phyloP scores from a whole-genome alignment of 164 flowering plant genomes.

The Brasenia schreberi region DNA sequence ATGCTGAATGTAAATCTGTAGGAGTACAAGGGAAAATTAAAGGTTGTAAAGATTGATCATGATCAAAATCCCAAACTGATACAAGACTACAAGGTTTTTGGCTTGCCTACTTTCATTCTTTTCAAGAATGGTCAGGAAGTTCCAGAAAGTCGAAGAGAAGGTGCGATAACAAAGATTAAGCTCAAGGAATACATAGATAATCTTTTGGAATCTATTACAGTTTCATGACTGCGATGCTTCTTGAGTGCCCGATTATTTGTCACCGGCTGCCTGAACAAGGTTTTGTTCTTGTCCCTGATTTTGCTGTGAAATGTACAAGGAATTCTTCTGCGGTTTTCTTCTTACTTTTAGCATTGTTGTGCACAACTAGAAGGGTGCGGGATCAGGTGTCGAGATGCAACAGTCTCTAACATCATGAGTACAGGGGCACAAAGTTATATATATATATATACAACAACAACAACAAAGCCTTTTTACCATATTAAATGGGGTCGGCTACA shows the following conservation, averaged over 20 bases:
- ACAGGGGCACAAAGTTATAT: too few species aligned
- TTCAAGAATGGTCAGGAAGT: constrained; percentile 75
- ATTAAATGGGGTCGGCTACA: too few species aligned
- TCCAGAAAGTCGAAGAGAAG: constrained; percentile 69
- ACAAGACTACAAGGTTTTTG: constrained; percentile 70
- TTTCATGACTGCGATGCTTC: background rate
- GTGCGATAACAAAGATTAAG: constrained; percentile 69
- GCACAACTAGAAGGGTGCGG: too few species aligned
- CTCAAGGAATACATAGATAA: constrained; percentile 57
- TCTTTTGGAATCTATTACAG: constrained; percentile 27
- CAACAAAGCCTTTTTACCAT: too few species aligned
- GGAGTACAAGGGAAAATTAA: constrained; percentile 61
- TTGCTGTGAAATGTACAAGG: background rate
- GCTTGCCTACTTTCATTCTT: constrained; percentile 62
- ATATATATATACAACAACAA: too few species aligned
- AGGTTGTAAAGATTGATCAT: constrained; percentile 68
- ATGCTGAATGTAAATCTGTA: constrained; percentile 7
- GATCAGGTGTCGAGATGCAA: too few species aligned
- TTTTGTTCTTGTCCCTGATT: background rate
- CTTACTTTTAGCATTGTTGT: too few species aligned
- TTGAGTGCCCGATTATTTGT: background rate
- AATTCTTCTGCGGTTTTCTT: too few species aligned
- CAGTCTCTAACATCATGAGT: too few species aligned
- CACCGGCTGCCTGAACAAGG: background rate
- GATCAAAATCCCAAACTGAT: constrained; percentile 59